Evolutionary conservation across 2,329 filamentous ascomycete genomes (phyloP).

Genomic region (Paramyrothecium roridum): DNA sequence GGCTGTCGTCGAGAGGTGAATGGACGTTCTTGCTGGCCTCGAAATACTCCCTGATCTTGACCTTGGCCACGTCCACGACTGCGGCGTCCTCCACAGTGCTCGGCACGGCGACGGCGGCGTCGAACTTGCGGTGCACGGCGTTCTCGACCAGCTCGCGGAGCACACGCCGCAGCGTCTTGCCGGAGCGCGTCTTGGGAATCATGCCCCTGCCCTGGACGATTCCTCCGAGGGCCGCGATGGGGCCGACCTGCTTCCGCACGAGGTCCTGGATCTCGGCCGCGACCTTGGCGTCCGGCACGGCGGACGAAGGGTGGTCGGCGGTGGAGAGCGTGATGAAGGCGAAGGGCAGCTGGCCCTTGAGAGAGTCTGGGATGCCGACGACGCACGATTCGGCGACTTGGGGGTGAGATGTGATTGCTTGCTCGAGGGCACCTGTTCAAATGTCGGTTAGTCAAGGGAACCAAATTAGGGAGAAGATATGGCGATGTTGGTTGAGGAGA

Average conservation of each 20-base stretch:
- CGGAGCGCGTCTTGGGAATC: conserved; percentile 89
- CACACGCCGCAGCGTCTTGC: conserved; percentile 83
- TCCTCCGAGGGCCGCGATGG: conserved; percentile 81
- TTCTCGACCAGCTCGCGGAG: conserved; percentile 83
- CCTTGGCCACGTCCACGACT: conserved; percentile 71
- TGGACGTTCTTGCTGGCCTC: conserved; percentile 40
- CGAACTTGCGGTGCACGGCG: conserved; percentile 69
- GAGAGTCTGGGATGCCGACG: conserved; percentile 76
- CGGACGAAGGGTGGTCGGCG: conserved; percentile 45
- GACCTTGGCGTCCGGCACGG: conserved; percentile 43
- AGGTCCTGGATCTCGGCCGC: conserved; percentile 65
- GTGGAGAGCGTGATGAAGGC: conserved; percentile 68
- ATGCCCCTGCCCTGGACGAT: conserved; percentile 82
- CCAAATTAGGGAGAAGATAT: background rate
- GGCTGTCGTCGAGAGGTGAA: conserved; percentile 40
- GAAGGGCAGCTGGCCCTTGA: conserved; percentile 91
- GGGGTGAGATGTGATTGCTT: conserved; percentile 81
- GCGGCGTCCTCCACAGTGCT: conserved; percentile 80
- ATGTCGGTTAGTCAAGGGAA: background rate
- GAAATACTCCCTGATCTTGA: conserved; percentile 75
- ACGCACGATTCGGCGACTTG: conserved; percentile 81
- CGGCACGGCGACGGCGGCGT: conserved; percentile 69
- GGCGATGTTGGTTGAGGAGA: conserved; percentile 2
- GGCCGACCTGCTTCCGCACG: conserved; percentile 78
- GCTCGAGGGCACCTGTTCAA: conserved; percentile 73